A percentile compares a stretch with the other conserved stretches of the same genome.
Evolutionary conservation across 345 rosid species (phyloP).

Genomic region (Populus deltoides): DNA sequence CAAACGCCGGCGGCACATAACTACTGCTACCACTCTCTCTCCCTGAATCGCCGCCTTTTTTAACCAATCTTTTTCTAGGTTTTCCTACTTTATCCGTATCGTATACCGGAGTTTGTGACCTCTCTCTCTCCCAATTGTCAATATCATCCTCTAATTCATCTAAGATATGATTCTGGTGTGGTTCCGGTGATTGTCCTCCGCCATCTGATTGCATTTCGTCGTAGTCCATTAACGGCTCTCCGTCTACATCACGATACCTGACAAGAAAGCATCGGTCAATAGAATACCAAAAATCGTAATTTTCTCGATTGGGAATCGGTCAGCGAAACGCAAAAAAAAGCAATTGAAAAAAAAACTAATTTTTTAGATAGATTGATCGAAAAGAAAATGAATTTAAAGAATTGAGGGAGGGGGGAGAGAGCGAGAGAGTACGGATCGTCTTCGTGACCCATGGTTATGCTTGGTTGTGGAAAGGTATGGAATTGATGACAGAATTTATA

Average conservation of each 20-base stretch:
- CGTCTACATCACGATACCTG: slow-evolving; percentile 90
- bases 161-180: slow-evolving; percentile 38
- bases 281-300: neutral
- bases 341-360: neutral
- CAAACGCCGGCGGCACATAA: slow-evolving; percentile 41
- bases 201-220: slow-evolving; percentile 68
- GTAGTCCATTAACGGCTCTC: slow-evolving; percentile 92
- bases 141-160: slow-evolving; percentile 60
- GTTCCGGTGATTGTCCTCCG: slow-evolving; percentile 59
- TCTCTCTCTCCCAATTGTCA: slow-evolving; percentile 52
- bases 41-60: slow-evolving; percentile 48
- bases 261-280: neutral
- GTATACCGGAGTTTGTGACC: slow-evolving; percentile 63
- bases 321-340: neutral
- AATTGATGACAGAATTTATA: neutral
- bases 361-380: neutral
- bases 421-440: slow-evolving; percentile 63
- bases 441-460: slow-evolving; percentile 53
- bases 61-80: slow-evolving; percentile 82
- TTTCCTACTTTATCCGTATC: slow-evolving; percentile 60
- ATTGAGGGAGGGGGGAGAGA: neutral
- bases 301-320: neutral
- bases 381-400: neutral
- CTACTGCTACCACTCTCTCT: slow-evolving; percentile 20
- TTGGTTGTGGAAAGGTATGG: neutral